Conservation (phyloP, 345 rosid species). For the Microcos paniculata region DNA sequence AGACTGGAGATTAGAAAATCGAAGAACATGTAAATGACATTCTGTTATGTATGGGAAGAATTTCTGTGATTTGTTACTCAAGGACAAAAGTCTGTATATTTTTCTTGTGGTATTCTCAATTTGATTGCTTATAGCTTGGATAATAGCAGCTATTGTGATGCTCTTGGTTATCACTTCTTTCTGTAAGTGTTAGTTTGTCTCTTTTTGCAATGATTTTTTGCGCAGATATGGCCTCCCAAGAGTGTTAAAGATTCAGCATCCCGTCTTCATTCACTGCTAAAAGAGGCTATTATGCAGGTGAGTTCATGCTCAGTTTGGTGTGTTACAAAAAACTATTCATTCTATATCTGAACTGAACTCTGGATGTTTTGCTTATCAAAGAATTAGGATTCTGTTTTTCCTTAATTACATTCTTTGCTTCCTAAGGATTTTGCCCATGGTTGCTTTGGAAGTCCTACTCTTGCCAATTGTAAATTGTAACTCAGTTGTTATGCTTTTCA, state of each 20-base stretch:
- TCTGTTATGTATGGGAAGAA: not conserved
- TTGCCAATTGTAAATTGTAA: not conserved
- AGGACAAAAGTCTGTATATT: not conserved
- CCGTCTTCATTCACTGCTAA: conserved; percentile 73
- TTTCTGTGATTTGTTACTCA: not conserved
- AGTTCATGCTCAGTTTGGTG: conserved; percentile 23
- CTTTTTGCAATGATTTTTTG: conserved; percentile 21
- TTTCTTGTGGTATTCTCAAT: not conserved
- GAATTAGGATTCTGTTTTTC: not conserved
- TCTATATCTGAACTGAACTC: not conserved
- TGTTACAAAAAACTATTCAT: conserved; percentile 14
- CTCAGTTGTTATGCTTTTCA: not conserved
- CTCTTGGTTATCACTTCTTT: not conserved
- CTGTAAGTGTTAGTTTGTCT: not conserved
- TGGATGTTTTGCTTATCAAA: not conserved
- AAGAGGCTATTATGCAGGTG: conserved; percentile 87
- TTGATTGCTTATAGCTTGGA: not conserved
- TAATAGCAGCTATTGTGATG: not conserved
- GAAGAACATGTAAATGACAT: not conserved
- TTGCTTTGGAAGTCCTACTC: not conserved
- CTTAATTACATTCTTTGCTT: not conserved
- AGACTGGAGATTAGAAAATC: not conserved
- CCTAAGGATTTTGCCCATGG: not conserved
- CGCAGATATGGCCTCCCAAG: conserved; percentile 99
- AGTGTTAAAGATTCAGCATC: conserved; percentile 93